Base-by-base conservation (phyloP, 495 filamentous ascomycete genomes). In the Tuber umbilicatum region DNA sequence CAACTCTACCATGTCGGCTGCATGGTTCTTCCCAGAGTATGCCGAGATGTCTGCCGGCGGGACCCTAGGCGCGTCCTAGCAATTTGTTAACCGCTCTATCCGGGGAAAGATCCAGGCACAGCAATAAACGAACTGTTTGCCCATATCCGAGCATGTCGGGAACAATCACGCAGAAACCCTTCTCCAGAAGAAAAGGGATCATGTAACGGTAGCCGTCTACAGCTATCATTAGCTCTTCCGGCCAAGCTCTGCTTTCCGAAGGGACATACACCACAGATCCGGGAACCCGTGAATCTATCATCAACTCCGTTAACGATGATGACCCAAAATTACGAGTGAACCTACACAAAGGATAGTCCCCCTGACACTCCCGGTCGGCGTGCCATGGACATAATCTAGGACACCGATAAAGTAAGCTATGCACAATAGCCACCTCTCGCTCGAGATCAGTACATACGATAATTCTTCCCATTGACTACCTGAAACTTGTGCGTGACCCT, bases 71-170 rank as follows among this genome's bases (percentile, higher is more conserved):
- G 87, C 88, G 70, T 90, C 89, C 89, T 90, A 50, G 35, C 38
- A 21, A 40, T 74, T 47, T 38, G 47, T 74, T 74, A 17, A 23
- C 39, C 27, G 55, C 72, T 40, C 10, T n/a, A 21, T 75, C 19
- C 71, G n/a, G n/a, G 14, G 4, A 47, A 71, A 64, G 37, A 21
- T 68, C 4, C 4, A n/a, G n/a, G 27, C 41, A 35, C 14, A 60
- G 23, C 31, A 16, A 37, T 27, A 50, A 70, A 69, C 85, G 69
- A 82, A 92, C 90, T 27, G 91, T 94, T 73, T 87, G 85, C n/a
- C 91, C 91, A 78, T 91, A 97, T 73, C 93, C 93, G 69, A 96
- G 88, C 84, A 92, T 87, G 81, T 96, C 92, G 5, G 93, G 91
- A 21, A 88, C 91, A 60, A 96, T 87, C 50, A 95, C 90, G 55